Conservation (phyloP, 176 grass and related monocot species). For the Eleusine indica region DNA sequence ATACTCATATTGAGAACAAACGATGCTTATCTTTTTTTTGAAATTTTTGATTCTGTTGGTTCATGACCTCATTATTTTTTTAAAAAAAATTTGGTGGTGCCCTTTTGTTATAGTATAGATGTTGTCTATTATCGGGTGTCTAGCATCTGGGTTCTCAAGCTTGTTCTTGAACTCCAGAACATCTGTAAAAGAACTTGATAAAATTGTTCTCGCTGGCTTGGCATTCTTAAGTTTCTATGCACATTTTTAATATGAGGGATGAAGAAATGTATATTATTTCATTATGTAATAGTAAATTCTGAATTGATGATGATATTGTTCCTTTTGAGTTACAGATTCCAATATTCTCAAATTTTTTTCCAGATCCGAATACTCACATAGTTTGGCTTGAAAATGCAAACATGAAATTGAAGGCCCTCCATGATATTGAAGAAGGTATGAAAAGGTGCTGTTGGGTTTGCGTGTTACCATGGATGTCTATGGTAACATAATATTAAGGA, state of each 20-base stretch:
- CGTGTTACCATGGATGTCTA: not conserved
- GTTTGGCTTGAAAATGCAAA: constrained; percentile 73
- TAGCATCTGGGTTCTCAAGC: not conserved
- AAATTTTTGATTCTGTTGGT: constrained; percentile 10
- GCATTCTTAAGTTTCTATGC: not conserved
- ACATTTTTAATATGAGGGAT: not conserved
- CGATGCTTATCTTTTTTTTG: constrained; percentile 9
- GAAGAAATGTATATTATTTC: not conserved
- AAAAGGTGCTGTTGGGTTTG: not conserved
- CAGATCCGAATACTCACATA: constrained; percentile 93
- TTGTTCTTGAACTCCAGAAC: not conserved
- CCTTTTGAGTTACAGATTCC: constrained; percentile 44
- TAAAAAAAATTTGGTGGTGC: not conserved
- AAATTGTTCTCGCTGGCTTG: not conserved
- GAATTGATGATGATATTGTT: not conserved
- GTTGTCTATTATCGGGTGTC: not conserved
- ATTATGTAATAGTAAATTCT: not conserved
- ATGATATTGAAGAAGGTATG: constrained; percentile 73
- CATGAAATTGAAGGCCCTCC: constrained; percentile 71
- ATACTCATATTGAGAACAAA: constrained; percentile 16
- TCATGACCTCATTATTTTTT: not conserved
- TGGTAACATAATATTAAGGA: not conserved
- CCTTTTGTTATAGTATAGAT: not conserved
- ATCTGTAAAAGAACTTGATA: not conserved
- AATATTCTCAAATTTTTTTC: constrained; percentile 40